Conservation (phyloP, 2,329 filamentous ascomycete genomes). For the Xylaria sp. region DNA sequence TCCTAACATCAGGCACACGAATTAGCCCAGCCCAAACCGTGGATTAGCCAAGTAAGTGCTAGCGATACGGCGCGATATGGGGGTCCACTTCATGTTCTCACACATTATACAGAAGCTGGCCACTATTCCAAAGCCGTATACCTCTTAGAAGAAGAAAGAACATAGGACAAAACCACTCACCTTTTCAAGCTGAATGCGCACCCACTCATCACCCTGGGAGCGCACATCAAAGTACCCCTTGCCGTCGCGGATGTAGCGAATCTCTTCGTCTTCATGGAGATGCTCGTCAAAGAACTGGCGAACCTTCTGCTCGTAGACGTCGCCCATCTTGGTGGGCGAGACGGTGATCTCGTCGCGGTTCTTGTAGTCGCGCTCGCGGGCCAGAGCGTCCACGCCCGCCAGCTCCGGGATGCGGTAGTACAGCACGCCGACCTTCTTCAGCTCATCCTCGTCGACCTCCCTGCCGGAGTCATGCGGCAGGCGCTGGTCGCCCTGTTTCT, state of each 20-base stretch:
- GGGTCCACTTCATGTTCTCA: background rate
- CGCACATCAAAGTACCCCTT: conserved; percentile 93
- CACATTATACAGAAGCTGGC: background rate
- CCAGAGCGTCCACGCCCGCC: conserved; percentile 74
- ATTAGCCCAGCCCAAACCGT: background rate
- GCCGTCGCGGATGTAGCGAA: conserved; percentile 89
- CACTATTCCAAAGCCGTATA: background rate
- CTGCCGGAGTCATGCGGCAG: conserved; percentile 85
- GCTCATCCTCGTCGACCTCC: conserved; percentile 66
- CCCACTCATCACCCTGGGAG: conserved; percentile 82
- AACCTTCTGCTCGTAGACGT: conserved; percentile 89
- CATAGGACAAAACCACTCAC: conserved; percentile 42
- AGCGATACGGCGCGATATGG: background rate
- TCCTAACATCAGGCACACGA: conserved; percentile 46
- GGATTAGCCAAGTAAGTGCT: background rate
- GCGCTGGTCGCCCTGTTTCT: conserved; percentile 84
- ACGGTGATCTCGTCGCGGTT: conserved; percentile 95
- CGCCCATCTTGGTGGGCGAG: conserved; percentile 84
- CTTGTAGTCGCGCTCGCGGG: conserved; percentile 79
- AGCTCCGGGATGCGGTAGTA: conserved; percentile 73
- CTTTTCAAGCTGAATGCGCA: conserved; percentile 83
- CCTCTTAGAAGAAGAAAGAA: background rate
- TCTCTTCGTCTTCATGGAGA: conserved; percentile 98
- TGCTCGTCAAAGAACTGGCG: conserved; percentile 95
- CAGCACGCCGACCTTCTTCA: conserved; percentile 77